Evolutionary conservation across 169 alveolate genomes (phyloP), one percentile per base, ranked within the genome.

Genomic region (Babesia ovis): DNA sequence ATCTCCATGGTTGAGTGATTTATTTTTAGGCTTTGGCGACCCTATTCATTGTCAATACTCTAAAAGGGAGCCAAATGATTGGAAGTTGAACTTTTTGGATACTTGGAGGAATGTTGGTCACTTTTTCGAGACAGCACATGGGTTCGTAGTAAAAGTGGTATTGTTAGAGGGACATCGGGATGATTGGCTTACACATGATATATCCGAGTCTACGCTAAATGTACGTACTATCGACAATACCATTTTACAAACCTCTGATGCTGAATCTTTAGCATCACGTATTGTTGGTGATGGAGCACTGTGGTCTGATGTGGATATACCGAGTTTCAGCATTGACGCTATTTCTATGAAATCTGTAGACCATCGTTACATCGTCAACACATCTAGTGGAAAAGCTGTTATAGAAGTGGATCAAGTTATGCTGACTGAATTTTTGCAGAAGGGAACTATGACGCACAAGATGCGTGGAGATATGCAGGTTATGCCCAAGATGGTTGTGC

Each of bases 11-110:
- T 48, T 88, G 22, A 79, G 80, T 45, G 86, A 81, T 45, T 29
- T 84, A 32, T 68, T 80, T 67, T 68, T 88, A 55, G 90, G 93
- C 23, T 88, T 72, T 60, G 88, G 83, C 39, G 86, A 83, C 54
- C 86, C 87, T 32, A 57, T 58, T 42, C 77, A 68, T 35, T 74
- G 64, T 50, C 42, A 76, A 37, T 69, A 75, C 32, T 66, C 84
- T 41, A 59, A 39, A 27, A 34, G 59, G 9, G 71, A 82, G 3
- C 74, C 73, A 11, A 31, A 32, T 1, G 64, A 60, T 4, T 72
- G 73, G 67, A 29, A 35, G 0, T 31, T 61, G 14, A 72, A 60
- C 66, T 59, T 60, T 23, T 31, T 72, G 66, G 43, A 72, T 23
- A 72, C 83, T 29, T 72, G 83, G 83, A 64, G 41, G 74, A 48